Percentiles rank a stretch among this genome's conserved stretches.
Conservation (phyloP, 148 eudicot species). For the Vaccinium vitisidaea region DNA sequence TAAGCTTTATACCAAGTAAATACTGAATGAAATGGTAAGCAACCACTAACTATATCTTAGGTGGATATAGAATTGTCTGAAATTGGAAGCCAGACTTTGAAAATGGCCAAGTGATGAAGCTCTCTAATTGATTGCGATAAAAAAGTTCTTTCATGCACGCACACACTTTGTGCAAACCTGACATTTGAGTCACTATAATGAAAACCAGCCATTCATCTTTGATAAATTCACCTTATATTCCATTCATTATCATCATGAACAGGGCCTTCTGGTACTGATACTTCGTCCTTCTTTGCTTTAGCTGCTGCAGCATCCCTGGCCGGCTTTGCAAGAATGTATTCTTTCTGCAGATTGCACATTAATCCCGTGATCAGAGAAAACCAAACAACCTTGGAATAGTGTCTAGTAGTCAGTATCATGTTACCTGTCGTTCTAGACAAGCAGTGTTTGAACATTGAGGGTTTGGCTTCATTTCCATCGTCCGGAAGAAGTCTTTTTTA, state of each 20-base stretch:
- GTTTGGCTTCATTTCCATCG: conserved; percentile 98
- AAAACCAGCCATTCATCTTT: neutral
- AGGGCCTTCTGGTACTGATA: conserved; percentile 45
- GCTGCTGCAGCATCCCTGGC: conserved; percentile 82
- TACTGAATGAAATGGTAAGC: neutral
- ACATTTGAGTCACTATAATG: neutral
- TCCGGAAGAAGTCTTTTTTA: conserved; percentile 88
- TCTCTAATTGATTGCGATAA: neutral
- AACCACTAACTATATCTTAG: neutral
- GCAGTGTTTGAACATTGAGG: conserved; percentile 84
- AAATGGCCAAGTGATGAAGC: neutral
- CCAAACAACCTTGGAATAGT: conserved; percentile 7
- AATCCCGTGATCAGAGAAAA: neutral
- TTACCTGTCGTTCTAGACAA: conserved; percentile 88
- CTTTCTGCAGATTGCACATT: conserved; percentile 49
- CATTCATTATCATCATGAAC: conserved; percentile 89
- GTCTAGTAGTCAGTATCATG: neutral
- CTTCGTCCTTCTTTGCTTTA: conserved; percentile 75
- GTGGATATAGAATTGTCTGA: neutral
- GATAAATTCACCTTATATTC: conserved; percentile 65
- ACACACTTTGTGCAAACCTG: too few species aligned
- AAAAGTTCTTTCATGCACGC: neutral
- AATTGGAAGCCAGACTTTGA: neutral
- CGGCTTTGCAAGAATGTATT: conserved; percentile 67
- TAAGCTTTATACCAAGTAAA: neutral